Evolutionary conservation across 2,329 filamentous ascomycete genomes (phyloP).

Genomic region (Tolypocladium inflatum): DNA sequence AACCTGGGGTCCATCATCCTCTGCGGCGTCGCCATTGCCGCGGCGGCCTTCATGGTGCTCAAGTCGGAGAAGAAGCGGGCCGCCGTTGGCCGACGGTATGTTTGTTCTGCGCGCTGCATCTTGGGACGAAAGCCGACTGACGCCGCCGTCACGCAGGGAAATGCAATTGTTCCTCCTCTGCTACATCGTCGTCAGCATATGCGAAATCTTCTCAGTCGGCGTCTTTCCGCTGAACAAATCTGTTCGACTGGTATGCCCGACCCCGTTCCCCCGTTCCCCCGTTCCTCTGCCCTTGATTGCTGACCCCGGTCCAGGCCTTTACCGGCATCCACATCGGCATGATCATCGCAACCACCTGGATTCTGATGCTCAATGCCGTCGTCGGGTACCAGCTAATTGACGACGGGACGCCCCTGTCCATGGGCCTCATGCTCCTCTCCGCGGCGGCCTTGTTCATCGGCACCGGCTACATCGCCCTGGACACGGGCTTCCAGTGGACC

Average conservation of each 20-base stretch:
- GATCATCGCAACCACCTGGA: conserved; percentile 82
- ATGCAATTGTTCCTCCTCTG: conserved; percentile 90
- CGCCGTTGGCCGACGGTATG: conserved; percentile 81
- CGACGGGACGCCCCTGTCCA: conserved; percentile 78
- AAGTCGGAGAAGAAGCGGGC: conserved; percentile 84
- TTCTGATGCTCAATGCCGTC: conserved; percentile 81
- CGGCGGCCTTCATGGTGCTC: conserved; percentile 59
- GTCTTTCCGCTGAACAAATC: conserved; percentile 66
- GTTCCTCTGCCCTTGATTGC: background rate
- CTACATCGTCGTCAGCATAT: conserved; percentile 82
- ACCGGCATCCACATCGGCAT: conserved; percentile 83
- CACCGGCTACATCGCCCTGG: conserved; percentile 90
- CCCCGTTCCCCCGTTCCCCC: background rate
- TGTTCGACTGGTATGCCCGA: conserved; percentile 60
- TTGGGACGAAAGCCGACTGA: background rate
- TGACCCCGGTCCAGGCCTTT: conserved; percentile 53
- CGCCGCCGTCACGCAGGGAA: conserved; percentile 50
- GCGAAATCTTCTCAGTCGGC: conserved; percentile 93
- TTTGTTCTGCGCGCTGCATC: background rate
- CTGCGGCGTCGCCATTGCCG: conserved; percentile 64
- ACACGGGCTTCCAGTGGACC: conserved; percentile 84
- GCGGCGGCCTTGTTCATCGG: conserved; percentile 69
- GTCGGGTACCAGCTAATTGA: conserved; percentile 92
- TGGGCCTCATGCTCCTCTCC: conserved; percentile 66
- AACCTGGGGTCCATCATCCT: conserved; percentile 92